Conservation (phyloP, 2,329 filamentous ascomycete species). For the Triangularia verruculosa region DNA sequence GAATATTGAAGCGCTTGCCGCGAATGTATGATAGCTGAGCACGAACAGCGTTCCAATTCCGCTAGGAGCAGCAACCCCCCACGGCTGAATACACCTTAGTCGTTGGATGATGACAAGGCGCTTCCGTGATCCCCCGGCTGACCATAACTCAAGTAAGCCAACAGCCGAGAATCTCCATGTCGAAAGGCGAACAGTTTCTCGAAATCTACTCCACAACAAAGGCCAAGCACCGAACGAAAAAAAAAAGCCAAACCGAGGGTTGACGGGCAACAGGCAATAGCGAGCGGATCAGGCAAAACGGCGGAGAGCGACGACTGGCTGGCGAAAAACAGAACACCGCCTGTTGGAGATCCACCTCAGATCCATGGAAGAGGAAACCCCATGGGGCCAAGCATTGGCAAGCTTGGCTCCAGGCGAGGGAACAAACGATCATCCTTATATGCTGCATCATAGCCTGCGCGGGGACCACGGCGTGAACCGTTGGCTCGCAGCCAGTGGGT, state of each 20-base stretch:
- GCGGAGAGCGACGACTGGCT: not conserved
- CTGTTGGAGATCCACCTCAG: not conserved
- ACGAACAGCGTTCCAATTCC: not conserved
- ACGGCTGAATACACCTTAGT: not conserved
- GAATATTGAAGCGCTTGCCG: not conserved
- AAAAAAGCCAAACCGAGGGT: not conserved
- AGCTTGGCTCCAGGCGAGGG: not conserved
- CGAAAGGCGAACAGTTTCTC: not conserved
- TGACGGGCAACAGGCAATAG: not conserved
- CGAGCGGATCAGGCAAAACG: not conserved
- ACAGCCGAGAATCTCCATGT: not conserved
- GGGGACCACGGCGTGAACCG: not conserved
- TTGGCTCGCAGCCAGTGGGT: not conserved
- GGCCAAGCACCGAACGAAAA: not conserved
- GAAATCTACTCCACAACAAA: not conserved
- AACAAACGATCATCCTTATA: conserved; percentile 7
- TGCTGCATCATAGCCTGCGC: not conserved
- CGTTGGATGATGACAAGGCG: not conserved
- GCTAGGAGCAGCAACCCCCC: too few species aligned
- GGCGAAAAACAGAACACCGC: not conserved
- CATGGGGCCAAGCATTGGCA: conserved; percentile 10
- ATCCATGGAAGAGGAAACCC: not conserved
- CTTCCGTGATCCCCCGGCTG: not conserved
- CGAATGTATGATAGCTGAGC: not conserved
- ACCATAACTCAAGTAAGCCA: not conserved